Conservation (phyloP, 2,329 filamentous ascomycete species). For the Colletotrichum siamense region DNA sequence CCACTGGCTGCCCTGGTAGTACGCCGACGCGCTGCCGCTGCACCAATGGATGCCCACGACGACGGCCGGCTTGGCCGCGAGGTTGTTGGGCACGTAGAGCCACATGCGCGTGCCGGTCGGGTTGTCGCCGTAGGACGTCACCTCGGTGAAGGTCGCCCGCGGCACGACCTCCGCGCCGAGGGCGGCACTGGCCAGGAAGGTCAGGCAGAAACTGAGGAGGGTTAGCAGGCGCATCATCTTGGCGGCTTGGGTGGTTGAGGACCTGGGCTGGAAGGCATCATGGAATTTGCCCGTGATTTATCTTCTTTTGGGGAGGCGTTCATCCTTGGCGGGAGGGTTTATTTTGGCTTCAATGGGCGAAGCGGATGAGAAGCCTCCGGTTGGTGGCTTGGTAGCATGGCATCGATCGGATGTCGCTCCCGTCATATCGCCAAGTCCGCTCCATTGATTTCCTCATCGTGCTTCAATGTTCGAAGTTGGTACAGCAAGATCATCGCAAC, state of each 20-base stretch:
- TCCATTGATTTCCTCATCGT: background rate
- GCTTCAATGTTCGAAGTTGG: background rate
- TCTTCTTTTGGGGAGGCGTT: background rate
- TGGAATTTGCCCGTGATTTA: background rate
- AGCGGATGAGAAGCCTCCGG: constrained; percentile 8
- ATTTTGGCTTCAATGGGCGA: background rate
- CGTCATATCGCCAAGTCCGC: background rate
- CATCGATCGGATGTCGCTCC: background rate
- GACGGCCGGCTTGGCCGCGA: constrained; percentile 50
- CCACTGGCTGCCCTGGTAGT: constrained; percentile 54
- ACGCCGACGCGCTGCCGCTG: constrained; percentile 56
- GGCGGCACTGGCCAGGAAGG: background rate
- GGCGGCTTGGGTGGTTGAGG: background rate
- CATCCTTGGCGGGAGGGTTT: background rate
- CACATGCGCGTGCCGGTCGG: constrained; percentile 22
- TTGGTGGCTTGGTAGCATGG: background rate
- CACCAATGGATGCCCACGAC: constrained; percentile 65
- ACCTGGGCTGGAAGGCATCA: background rate
- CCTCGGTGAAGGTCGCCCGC: constrained; percentile 21
- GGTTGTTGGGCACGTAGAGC: constrained; percentile 39
- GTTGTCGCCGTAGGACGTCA: constrained; percentile 20
- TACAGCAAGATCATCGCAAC: background rate
- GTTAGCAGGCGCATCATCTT: background rate
- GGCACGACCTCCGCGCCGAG: constrained; percentile 19
- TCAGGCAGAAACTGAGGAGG: background rate